phyloP scores from a whole-genome alignment of 345 rosid genomes.

The Syzygium grande region DNA sequence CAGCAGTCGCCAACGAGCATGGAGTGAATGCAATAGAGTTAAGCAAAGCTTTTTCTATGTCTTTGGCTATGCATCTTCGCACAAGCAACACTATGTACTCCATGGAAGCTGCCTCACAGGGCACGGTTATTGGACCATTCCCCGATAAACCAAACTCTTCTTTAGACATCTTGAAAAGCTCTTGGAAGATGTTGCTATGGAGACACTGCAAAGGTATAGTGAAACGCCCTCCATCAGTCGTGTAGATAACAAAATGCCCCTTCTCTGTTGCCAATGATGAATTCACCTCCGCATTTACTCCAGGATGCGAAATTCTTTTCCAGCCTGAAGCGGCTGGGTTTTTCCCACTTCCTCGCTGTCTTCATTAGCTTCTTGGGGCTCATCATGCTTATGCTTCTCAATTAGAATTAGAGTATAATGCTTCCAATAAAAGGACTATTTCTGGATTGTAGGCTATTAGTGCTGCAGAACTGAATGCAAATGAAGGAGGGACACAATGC shows the following conservation, averaged over 20 bases:
- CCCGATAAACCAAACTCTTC: neutral
- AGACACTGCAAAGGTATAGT: too few species aligned
- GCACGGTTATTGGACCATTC: constrained; percentile 9
- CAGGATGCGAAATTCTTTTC: neutral
- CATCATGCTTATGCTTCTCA: too few species aligned
- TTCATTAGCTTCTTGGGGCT: neutral
- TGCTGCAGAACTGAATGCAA: too few species aligned
- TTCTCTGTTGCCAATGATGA: neutral
- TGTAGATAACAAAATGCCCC: neutral
- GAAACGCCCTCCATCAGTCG: too few species aligned
- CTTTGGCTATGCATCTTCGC: neutral
- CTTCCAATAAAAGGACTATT: too few species aligned
- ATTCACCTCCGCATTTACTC: neutral
- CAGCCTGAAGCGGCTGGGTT: neutral
- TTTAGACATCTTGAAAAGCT: too few species aligned
- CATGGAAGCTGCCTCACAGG: constrained; percentile 10
- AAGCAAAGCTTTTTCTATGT: constrained; percentile 7
- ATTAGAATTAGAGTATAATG: too few species aligned
- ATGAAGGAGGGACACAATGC: too few species aligned
- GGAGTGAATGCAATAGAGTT: neutral
- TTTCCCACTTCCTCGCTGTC: constrained; percentile 1
- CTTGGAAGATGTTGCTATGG: too few species aligned
- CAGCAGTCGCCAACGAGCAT: neutral
- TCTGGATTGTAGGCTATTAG: too few species aligned
- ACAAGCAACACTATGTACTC: constrained; percentile 4